Base-by-base conservation (phyloP, 805 yeast genomes). In the Metschnikowia arizonensis region DNA sequence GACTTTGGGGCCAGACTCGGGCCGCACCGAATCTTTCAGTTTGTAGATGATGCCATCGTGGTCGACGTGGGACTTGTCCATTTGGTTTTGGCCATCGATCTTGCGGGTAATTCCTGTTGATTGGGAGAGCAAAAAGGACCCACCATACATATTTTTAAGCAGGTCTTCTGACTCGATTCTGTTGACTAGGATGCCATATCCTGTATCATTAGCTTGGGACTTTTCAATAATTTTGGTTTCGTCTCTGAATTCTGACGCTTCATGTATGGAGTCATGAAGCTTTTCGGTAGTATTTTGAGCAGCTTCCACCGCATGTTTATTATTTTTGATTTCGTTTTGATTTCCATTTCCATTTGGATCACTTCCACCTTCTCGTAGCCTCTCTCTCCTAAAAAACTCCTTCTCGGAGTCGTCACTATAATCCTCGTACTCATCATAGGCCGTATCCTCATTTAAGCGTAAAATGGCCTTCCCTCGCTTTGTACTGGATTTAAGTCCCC, bases 61-160 rank as follows among this genome's bases (percentile, higher is more conserved):
- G 25, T 42, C 40, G 4, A 17, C 15, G 6, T 19, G 25, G n/a
- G 36, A 31, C 17, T 47, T 40, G 25, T 25, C 32, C 46, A n/a
- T 17, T 30, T n/a, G 49, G 40, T 23, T 25, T 11, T n/a, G 38
- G 12, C 46, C 44, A 12, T 45, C 50, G 29, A 71, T 48, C 48
- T 71, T 69, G 42, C 64, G 62, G 5, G 67, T 63, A 35, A 69
- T 48, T 2, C 76, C 76, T 0, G 76, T 71, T 2, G 73, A 67
- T 48, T 71, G 76, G 3, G 75, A 70, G 17, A 71, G 52, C 36
- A 70, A 58, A 12, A 71, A 53, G 8, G 73, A 68, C 3, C 75
- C 75, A 5, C 75, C 74, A 48, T 71, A 71, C 38, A 69, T 38
- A 48, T 69, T 68, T 24, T 55, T 59, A 26, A 61, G 49, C 40